These are phyloP conservation scores for Mycena sp. DNA, from an alignment of 1,284 basidiomycete genomes.

Conservation along the genomic window DNA sequence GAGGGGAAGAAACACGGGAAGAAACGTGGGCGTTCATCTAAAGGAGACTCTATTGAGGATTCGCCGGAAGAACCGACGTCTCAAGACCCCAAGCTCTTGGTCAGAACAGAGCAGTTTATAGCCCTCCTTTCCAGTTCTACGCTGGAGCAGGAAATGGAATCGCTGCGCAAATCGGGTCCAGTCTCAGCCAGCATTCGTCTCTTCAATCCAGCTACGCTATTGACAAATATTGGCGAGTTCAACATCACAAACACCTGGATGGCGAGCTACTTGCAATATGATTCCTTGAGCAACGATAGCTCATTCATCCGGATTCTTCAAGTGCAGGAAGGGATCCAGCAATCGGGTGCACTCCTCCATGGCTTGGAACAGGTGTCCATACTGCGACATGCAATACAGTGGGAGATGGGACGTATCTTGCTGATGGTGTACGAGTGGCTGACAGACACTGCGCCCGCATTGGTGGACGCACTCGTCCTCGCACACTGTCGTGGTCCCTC, in stretches of 20 bases:
- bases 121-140: neutral
- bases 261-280: conserved; percentile 10
- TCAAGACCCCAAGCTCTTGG: too few relatives aligned
- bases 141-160: neutral
- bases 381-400: neutral
- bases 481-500: neutral
- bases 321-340: neutral
- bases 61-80: too few relatives aligned
- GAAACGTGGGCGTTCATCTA: too few relatives aligned
- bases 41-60: too few relatives aligned
- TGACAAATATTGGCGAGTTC: neutral
- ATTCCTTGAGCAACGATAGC: neutral
- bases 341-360: neutral
- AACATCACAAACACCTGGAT: conserved; percentile 1
- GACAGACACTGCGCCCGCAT: neutral
- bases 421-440: conserved; percentile 13
- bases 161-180: too few relatives aligned
- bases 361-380: neutral
- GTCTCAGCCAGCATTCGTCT: neutral
- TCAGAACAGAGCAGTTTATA: too few relatives aligned
- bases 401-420: neutral
- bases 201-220: neutral
- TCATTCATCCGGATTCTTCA: neutral
- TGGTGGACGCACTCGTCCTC: neutral
- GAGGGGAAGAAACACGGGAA: too few relatives aligned